Conservation (phyloP, 2,329 filamentous ascomycete genomes). For the Fusarium mexicanum region DNA sequence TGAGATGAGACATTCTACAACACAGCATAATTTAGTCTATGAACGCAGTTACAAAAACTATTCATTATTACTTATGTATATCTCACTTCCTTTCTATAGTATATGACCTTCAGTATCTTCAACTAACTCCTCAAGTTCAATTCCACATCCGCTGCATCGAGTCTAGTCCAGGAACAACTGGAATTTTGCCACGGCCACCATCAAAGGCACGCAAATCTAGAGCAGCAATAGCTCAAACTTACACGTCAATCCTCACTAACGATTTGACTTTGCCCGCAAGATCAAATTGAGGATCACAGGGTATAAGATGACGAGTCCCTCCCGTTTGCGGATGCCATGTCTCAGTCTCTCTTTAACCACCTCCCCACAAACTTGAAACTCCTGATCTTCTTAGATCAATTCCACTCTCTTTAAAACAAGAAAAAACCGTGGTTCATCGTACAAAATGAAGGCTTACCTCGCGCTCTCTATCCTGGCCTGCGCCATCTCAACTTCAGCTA, state of each 20-base stretch:
- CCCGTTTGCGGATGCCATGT: background rate
- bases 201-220: slow-evolving; percentile 6
- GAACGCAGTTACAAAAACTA: rapidly evolving
- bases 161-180: slow-evolving; percentile 29
- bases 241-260: background rate
- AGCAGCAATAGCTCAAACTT: slow-evolving; percentile 19
- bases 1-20: background rate
- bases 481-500: slow-evolving; percentile 23
- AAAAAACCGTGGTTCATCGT: background rate
- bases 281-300: no score
- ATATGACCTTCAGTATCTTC: rapidly evolving
- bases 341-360: slow-evolving; percentile 26
- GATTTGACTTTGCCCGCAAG: background rate
- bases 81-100: rapidly evolving
- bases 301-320: slow-evolving; percentile 17
- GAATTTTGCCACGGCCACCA: slow-evolving; percentile 21
- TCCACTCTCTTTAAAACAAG: slow-evolving; percentile 20
- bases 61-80: rapidly evolving
- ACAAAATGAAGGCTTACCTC: slow-evolving; percentile 24
- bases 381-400: slow-evolving; percentile 5
- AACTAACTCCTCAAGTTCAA: background rate
- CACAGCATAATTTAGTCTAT: rapidly evolving
- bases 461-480: slow-evolving; percentile 24
- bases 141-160: slow-evolving; percentile 12
- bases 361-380: slow-evolving; percentile 10